phyloP scores from a whole-genome alignment of 225 moss, liverwort and hornwort species.

The Climacium dendroides region DNA sequence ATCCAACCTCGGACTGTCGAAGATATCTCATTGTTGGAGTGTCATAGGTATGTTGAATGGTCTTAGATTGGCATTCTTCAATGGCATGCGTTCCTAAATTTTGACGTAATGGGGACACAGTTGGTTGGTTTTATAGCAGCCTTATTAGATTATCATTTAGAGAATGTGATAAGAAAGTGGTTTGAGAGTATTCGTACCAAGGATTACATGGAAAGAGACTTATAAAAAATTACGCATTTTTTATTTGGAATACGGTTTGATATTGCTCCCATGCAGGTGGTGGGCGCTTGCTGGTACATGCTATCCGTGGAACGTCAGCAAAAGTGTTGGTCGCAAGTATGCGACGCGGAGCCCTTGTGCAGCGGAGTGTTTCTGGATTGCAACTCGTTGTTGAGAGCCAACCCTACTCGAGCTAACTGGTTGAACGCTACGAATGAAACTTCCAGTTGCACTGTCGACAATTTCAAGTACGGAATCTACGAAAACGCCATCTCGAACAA shows the following conservation, averaged over 20 bases:
- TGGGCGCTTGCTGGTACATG: conserved; percentile 31
- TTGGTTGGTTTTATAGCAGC: too few species aligned
- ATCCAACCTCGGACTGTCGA: too few species aligned
- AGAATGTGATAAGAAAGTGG: too few species aligned
- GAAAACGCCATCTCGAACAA: conserved; percentile 30
- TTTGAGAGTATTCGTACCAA: too few species aligned
- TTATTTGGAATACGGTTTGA: neutral
- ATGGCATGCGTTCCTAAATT: too few species aligned
- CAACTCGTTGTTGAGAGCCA: neutral
- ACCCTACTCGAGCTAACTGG: conserved; percentile 20
- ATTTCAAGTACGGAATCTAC: conserved; percentile 59
- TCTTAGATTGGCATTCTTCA: too few species aligned
- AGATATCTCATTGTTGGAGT: too few species aligned
- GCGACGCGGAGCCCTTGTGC: neutral
- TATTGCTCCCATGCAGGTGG: conserved; percentile 7
- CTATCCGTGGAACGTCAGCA: conserved; percentile 5
- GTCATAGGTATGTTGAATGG: too few species aligned
- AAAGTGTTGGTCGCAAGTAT: conserved; percentile 20
- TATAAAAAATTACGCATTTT: neutral
- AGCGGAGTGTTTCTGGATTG: conserved; percentile 9
- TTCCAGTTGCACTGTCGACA: neutral
- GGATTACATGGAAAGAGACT: too few species aligned
- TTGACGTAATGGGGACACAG: too few species aligned
- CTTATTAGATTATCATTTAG: too few species aligned
- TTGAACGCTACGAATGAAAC: neutral